Evolutionary conservation across 768 basidiomycete species (phyloP).

Genomic region (Asterophora parasitica): DNA sequence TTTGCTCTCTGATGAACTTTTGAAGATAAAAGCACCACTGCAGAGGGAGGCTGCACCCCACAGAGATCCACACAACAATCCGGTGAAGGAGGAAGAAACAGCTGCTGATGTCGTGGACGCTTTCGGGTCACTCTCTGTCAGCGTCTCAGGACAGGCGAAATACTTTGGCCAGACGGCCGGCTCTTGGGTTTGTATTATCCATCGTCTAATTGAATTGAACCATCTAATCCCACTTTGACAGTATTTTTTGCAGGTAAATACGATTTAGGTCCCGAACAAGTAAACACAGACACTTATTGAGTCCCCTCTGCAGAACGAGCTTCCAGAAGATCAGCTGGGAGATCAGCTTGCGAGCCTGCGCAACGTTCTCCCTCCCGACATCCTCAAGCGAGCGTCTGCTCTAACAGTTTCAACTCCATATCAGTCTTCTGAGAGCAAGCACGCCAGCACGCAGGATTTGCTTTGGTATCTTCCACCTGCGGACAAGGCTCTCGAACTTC

Average conservation of each 20-base stretch:
- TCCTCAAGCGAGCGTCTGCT: conserved; percentile 59
- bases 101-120: conserved; percentile 72
- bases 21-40: conserved; percentile 71
- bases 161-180: conserved; percentile 75
- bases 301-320: conserved; percentile 49
- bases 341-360: conserved; percentile 46
- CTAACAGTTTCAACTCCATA: conserved; percentile 53
- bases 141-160: conserved; percentile 64
- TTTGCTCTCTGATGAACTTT: conserved; percentile 65
- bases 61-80: conserved; percentile 31
- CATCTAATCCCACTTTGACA: conserved; percentile 23
- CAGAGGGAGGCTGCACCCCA: conserved; percentile 55
- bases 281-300: conserved; percentile 1
- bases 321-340: conserved; percentile 49
- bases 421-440: conserved; percentile 32
- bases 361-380: conserved; percentile 53
- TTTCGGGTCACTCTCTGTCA: conserved; percentile 76
- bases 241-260: conserved; percentile 75
- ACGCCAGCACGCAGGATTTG: conserved; percentile 49
- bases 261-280: not conserved
- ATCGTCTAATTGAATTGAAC: conserved; percentile 7
- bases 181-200: conserved; percentile 54
- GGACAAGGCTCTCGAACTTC: conserved; percentile 56
- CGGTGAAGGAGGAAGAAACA: conserved; percentile 57
- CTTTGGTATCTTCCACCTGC: conserved; percentile 67